Percentiles rank a stretch among this genome's conserved stretches.
Evolutionary conservation across 2,329 filamentous ascomycete genomes (phyloP).

Genomic region (Exophiala sideris): DNA sequence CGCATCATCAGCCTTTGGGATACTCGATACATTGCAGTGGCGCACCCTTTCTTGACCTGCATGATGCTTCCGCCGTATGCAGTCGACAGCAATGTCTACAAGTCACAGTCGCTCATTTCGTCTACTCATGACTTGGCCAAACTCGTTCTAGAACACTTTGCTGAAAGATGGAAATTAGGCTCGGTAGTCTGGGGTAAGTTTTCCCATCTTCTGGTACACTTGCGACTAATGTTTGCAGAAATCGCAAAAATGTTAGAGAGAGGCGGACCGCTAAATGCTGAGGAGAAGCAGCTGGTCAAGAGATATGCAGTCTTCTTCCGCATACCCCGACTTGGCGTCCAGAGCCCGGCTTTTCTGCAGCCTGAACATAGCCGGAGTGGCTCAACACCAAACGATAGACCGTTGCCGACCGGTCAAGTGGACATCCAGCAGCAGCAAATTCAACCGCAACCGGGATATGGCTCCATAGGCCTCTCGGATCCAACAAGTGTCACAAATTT

Average conservation of each 20-base stretch:
- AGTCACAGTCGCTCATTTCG: constrained; percentile 13
- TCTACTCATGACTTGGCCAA: constrained; percentile 19
- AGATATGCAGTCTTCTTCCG: constrained; percentile 21
- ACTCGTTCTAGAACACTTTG: constrained; percentile 15
- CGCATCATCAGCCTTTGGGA: constrained; percentile 23
- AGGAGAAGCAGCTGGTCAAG: constrained; percentile 19
- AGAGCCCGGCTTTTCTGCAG: constrained; percentile 4
- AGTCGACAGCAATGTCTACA: constrained; percentile 14
- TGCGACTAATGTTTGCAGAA: constrained; percentile 2
- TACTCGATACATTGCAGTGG: constrained; percentile 17
- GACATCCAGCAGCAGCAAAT: constrained; percentile 12
- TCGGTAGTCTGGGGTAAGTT: constrained; percentile 17
- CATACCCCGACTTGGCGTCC: constrained; percentile 15
- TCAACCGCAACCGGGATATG: constrained; percentile 1
- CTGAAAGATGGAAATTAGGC: constrained; percentile 19
- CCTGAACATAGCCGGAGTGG: constrained; percentile 1
- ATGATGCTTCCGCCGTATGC: constrained; percentile 19
- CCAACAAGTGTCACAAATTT: constrained; percentile 2
- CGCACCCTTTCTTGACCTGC: constrained; percentile 20
- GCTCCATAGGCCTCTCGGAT: constrained; percentile 2
- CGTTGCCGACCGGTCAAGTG: background rate
- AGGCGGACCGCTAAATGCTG: constrained; percentile 6
- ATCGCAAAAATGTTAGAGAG: constrained; percentile 19
- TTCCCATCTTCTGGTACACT: no score
- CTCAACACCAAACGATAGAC: constrained; percentile 7